These are phyloP conservation scores for Geotrichum europaeum DNA, from an alignment of 1,139 yeast species.

Conservation along the genomic window DNA sequence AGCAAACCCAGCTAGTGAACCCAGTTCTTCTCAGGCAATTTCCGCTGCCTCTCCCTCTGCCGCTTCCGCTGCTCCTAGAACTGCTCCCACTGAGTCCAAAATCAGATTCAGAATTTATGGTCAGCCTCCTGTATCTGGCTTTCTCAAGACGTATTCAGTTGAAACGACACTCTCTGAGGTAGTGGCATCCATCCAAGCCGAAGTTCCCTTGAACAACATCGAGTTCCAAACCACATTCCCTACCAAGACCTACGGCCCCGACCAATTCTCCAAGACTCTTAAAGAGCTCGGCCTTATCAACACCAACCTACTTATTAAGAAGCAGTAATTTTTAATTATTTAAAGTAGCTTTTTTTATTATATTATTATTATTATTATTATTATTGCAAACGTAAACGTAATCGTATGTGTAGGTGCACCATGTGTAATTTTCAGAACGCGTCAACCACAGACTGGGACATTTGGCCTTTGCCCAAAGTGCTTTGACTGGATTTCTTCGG, in stretches of 20 bases:
- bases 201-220: slow-evolving; percentile 21
- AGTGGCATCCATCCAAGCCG: slow-evolving; percentile 27
- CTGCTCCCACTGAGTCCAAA: slow-evolving; percentile 31
- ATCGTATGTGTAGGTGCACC: background rate
- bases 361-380: background rate
- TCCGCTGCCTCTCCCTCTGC: slow-evolving; percentile 20
- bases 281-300: slow-evolving; percentile 32
- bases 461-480: background rate
- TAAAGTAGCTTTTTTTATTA: background rate
- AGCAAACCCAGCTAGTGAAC: slow-evolving; percentile 8
- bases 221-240: slow-evolving; percentile 35
- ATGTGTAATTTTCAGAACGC: background rate
- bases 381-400: background rate
- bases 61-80: slow-evolving; percentile 18
- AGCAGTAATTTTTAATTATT: background rate
- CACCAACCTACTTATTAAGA: slow-evolving; percentile 23
- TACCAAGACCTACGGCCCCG: slow-evolving; percentile 24
- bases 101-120: slow-evolving; percentile 32
- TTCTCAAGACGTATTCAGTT: slow-evolving; percentile 29
- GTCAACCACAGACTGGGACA: background rate
- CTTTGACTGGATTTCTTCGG: background rate
- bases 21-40: slow-evolving; percentile 13
- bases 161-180: slow-evolving; percentile 31
- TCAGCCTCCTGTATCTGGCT: slow-evolving; percentile 22
- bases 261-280: slow-evolving; percentile 27